phyloP scores from a whole-genome alignment of 208 protist species.

The Herpetomonas muscarum region DNA sequence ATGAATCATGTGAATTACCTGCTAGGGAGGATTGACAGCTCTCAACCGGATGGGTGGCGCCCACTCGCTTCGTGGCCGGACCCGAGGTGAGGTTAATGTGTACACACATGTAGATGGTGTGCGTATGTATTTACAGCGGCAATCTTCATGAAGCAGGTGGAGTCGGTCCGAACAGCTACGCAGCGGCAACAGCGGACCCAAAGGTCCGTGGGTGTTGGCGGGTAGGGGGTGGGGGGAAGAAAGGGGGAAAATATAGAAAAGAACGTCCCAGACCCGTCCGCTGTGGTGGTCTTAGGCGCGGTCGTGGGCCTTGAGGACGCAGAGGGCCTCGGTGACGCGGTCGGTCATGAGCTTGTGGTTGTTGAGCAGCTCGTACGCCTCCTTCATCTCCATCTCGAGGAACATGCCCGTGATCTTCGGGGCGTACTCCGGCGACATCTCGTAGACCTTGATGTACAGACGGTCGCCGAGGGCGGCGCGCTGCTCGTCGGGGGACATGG shows the following conservation, averaged over 20 bases:
- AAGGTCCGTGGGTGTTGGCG: too few species aligned
- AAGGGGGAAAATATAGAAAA: too few species aligned
- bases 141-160: background rate
- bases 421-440: constrained; percentile 75
- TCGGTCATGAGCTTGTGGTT: constrained; percentile 62
- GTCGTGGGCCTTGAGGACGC: constrained; percentile 68
- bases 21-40: too few species aligned
- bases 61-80: too few species aligned
- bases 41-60: too few species aligned
- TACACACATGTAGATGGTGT: background rate
- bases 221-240: background rate
- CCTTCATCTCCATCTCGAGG: constrained; percentile 73
- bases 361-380: constrained; percentile 67
- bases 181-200: too few species aligned
- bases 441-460: constrained; percentile 85
- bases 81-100: background rate
- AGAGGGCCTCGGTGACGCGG: constrained; percentile 75
- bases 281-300: constrained; percentile 9
- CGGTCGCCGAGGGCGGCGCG: constrained; percentile 88
- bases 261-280: too few species aligned
- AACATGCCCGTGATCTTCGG: constrained; percentile 90
- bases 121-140: background rate
- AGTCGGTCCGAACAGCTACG: too few species aligned
- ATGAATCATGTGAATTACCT: too few species aligned
- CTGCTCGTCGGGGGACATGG: constrained; percentile 87